Evolutionary conservation across 1,284 basidiomycete species (phyloP), one percentile per base, ranked within the genome.

Genomic region (Ceratobasidium sp.): DNA sequence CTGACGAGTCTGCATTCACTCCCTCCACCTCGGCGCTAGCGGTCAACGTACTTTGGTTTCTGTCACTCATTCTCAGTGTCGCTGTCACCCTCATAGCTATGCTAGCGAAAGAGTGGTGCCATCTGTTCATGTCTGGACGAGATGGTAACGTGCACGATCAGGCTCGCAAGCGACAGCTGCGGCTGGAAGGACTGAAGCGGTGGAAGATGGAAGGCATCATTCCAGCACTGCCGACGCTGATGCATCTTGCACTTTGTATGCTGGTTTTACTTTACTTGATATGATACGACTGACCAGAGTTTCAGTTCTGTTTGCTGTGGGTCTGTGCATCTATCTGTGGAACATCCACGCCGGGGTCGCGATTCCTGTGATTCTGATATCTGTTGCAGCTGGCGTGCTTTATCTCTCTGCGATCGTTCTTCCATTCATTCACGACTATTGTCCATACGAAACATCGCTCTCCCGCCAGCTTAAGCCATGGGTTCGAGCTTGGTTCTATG

Each of bases 201-300:
- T 69, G 66, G 66, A 69, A 54, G 26, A 30, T 69, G 52, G 38
- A 23, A 5, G 49, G 46, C 13, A 23, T 57, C 5, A 44, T 69
- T 16, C 11, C 21, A 16, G 21, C 46, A 8, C 30, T 69, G 16
- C 52, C 66, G 4, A 30, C 66, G n/a, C 28, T 69, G 1, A 21
- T 69, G 28, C 66, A 69, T 35, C 38, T 69, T 18, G n/a, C 66
- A 11, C 43, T 69, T 2, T n/a, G 66, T 69, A 23, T 57, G 52
- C 57, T 11, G 2, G 21, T 46, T 7, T 55, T 26, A 7, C 9
- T 7, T 18, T 32, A 18, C 13, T 8, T 44, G 21, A n/a, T 21
- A 9, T 14, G 5, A 9, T 11, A 32, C 5, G n/a, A 6, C 8
- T 13, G 2, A 16, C 23, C 5, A 11, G 13, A 14, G 14, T 16